A percentile compares a stretch with the other conserved stretches of the same genome.
Conservation (phyloP, 2,329 filamentous ascomycete species). For the Paracorniculantispora psalliotae region DNA sequence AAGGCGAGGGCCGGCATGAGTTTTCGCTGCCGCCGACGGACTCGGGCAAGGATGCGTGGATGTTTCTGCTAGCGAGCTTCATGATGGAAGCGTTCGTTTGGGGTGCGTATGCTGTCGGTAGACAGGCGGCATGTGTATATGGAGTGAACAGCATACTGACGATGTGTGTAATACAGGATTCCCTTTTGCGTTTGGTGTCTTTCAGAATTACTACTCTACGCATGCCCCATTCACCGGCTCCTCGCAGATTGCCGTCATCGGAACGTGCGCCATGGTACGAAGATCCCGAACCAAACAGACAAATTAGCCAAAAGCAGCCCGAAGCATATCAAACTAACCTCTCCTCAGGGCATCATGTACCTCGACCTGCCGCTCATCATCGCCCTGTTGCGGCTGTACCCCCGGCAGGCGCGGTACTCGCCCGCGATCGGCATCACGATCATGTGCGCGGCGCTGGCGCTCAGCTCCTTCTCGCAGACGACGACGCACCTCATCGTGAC, state of each 20-base stretch:
- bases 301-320: too few relatives aligned
- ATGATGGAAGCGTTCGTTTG: conserved; percentile 30
- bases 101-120: conserved; percentile 25
- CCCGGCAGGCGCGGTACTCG: conserved; percentile 35
- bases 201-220: conserved; percentile 63
- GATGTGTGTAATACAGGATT: conserved; percentile 47
- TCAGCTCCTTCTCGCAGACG: conserved; percentile 48
- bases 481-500: conserved; percentile 52
- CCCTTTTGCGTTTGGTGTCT: conserved; percentile 63
- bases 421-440: conserved; percentile 42
- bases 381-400: conserved; percentile 39
- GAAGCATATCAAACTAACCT: too few relatives aligned
- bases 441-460: conserved; percentile 47
- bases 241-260: conserved; percentile 55
- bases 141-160: neutral
- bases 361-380: conserved; percentile 47
- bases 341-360: conserved; percentile 48
- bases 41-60: conserved; percentile 29
- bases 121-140: too few relatives aligned
- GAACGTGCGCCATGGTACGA: conserved; percentile 55
- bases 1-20: conserved; percentile 9
- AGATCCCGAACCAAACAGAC: too few relatives aligned
- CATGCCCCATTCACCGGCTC: conserved; percentile 53
- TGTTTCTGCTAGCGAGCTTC: conserved; percentile 29
- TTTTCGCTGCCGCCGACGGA: conserved; percentile 26